These are phyloP conservation scores for Crithidia acanthocephali DNA, from an alignment of 208 protist species.

Conservation along the genomic window DNA sequence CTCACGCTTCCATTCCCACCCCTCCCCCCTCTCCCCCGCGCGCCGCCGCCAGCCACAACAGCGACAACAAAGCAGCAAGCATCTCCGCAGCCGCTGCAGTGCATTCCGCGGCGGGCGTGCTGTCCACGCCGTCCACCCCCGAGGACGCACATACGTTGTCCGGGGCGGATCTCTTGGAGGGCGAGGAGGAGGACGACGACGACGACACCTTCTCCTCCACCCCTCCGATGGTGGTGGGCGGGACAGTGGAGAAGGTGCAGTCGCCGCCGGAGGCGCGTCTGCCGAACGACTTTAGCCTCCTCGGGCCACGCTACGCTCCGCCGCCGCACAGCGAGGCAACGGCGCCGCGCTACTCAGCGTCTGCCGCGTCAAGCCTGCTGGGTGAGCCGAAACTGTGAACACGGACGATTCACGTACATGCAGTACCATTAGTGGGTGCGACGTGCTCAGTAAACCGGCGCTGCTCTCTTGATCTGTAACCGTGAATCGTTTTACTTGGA, in stretches of 20 bases:
- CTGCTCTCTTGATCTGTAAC: too few relatives aligned
- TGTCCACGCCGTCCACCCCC: not conserved
- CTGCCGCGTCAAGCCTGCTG: constrained; percentile 1
- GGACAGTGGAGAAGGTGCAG: constrained; percentile 17
- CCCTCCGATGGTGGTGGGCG: constrained; percentile 5
- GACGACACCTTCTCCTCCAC: not conserved
- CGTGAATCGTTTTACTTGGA: too few relatives aligned
- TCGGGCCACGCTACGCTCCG: not conserved
- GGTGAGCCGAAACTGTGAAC: not conserved
- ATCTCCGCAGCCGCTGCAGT: not conserved
- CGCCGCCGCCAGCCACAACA: not conserved
- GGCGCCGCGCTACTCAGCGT: constrained; percentile 9
- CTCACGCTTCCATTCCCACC: not conserved
- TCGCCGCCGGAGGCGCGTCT: constrained; percentile 9
- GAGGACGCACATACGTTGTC: constrained; percentile 8
- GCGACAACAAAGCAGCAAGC: not conserved
- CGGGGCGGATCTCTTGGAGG: not conserved
- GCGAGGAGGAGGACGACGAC: constrained; percentile 8
- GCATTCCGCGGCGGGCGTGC: not conserved
- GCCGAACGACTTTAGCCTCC: not conserved
- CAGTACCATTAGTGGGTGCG: too few relatives aligned
- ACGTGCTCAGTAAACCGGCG: too few relatives aligned
- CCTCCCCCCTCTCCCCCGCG: not conserved
- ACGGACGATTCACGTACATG: too few relatives aligned
- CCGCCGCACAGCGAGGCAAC: not conserved